Conservation (phyloP, 176 grass and related monocot species). For the Oryza coarctata region DNA sequence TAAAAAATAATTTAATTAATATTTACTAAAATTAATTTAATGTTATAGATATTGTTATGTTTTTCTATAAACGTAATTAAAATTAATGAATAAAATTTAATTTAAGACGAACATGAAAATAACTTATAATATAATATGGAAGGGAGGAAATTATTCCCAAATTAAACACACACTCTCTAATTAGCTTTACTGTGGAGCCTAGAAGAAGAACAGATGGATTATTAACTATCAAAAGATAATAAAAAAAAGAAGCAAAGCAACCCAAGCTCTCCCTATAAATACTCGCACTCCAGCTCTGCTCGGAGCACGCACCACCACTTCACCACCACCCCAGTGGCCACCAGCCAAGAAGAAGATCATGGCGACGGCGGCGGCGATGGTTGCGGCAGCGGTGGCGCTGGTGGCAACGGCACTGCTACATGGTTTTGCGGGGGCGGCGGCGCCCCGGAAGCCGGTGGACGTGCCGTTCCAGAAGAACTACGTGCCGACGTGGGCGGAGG, state of each 20-base stretch:
- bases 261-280: conserved; percentile 3
- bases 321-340: too few species aligned
- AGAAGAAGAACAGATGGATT: not conserved
- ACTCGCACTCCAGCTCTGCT: not conserved
- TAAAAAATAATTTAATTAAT: too few species aligned
- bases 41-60: too few species aligned
- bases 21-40: too few species aligned
- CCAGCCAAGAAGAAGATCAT: not conserved
- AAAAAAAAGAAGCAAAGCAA: not conserved
- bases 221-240: not conserved
- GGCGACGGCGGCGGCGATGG: not conserved
- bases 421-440: not conserved
- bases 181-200: too few species aligned
- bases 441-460: conserved; percentile 62
- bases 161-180: too few species aligned
- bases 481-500: conserved; percentile 72
- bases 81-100: too few species aligned
- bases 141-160: too few species aligned
- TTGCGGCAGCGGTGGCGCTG: not conserved
- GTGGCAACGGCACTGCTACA: not conserved
- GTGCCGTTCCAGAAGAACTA: conserved; percentile 74
- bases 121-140: too few species aligned
- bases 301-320: not conserved
- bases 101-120: too few species aligned
- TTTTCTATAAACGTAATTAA: too few species aligned